These are phyloP conservation scores for Nothophaeocryptopus gaeumannii DNA, from an alignment of 2,329 filamentous ascomycete species.

Conservation along the genomic window DNA sequence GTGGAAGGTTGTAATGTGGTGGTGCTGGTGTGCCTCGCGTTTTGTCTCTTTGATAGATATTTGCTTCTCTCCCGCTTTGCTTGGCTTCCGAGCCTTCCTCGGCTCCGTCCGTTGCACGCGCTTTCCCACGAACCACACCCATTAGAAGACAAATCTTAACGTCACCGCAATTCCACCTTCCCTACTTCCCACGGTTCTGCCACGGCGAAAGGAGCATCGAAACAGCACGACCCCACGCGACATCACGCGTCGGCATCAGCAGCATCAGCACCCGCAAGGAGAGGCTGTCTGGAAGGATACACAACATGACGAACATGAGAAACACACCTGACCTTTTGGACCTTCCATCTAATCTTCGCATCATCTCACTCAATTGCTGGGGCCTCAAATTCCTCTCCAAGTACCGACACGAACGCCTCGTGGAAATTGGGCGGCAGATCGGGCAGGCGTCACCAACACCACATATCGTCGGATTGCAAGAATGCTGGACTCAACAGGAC, in stretches of 20 bases:
- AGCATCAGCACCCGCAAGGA: neutral
- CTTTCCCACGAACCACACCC: too few relatives aligned
- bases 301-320: too few relatives aligned
- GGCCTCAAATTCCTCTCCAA: slow-evolving; percentile 84
- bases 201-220: too few relatives aligned
- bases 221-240: neutral
- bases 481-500: slow-evolving; percentile 88
- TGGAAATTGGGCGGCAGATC: slow-evolving; percentile 79
- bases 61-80: too few relatives aligned
- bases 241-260: neutral
- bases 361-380: slow-evolving; percentile 95
- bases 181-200: too few relatives aligned
- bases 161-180: too few relatives aligned
- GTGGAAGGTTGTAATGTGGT: too few relatives aligned
- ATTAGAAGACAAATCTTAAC: too few relatives aligned
- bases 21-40: too few relatives aligned
- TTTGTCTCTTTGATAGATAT: too few relatives aligned
- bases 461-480: slow-evolving; percentile 88
- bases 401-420: slow-evolving; percentile 71
- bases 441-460: slow-evolving; percentile 65
- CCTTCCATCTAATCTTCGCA: slow-evolving; percentile 55
- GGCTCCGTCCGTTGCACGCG: too few relatives aligned
- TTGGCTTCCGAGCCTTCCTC: too few relatives aligned
- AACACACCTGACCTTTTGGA: slow-evolving; percentile 22
- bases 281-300: neutral